These are phyloP conservation scores for Annulohypoxylon bovei DNA, from an alignment of 495 filamentous ascomycete genomes.

Conservation along the genomic window DNA sequence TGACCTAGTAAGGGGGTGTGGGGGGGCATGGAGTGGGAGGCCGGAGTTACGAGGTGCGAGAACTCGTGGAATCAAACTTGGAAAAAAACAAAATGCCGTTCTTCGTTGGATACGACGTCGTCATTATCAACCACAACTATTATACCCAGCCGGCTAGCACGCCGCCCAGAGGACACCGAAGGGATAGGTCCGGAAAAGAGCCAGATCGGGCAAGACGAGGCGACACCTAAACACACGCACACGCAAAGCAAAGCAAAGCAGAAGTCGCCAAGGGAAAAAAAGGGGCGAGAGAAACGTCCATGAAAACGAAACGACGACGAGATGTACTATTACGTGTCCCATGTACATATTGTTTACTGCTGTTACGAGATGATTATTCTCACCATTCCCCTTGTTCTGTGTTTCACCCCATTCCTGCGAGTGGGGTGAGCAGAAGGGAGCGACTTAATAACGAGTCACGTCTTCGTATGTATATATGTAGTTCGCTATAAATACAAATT, in stretches of 20 bases:
- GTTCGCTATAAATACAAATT: background rate
- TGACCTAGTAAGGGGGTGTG: background rate
- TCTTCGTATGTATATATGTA: slow-evolving; percentile 24
- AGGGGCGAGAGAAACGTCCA: background rate
- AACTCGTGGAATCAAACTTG: background rate
- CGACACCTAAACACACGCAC: background rate
- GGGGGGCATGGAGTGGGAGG: background rate
- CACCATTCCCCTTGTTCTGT: background rate
- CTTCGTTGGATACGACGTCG: background rate
- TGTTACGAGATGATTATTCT: slow-evolving; percentile 18
- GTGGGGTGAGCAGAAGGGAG: background rate
- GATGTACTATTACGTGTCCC: slow-evolving; percentile 25
- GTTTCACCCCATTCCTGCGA: background rate
- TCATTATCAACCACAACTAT: background rate
- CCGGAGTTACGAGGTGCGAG: background rate
- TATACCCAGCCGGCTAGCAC: slow-evolving; percentile 23
- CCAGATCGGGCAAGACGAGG: background rate
- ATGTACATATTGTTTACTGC: slow-evolving; percentile 11
- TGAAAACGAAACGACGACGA: slow-evolving; percentile 20
- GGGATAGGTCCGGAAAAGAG: background rate
- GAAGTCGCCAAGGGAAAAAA: background rate
- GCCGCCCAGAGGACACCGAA: slow-evolving; percentile 3
- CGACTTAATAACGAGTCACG: slow-evolving; percentile 29
- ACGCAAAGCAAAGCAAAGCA: background rate
- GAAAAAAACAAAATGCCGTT: slow-evolving; percentile 1